phyloP scores from a whole-genome alignment of 2,329 filamentous ascomycete genomes.

The Pseudophaeomoniella oleicola region DNA sequence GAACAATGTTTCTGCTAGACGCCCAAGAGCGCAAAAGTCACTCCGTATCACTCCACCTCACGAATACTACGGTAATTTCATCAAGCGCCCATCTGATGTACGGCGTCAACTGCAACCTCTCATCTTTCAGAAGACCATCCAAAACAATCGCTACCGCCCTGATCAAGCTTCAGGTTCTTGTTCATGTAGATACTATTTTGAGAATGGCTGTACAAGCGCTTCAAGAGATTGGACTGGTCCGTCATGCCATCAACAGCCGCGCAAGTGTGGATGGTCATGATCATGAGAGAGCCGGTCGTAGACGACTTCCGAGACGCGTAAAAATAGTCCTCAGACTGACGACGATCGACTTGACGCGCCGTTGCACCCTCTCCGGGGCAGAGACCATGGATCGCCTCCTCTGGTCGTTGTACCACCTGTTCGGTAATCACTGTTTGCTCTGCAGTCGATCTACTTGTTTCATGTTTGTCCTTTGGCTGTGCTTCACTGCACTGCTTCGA shows the following conservation, averaged over 20 bases:
- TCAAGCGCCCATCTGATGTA: slow-evolving; percentile 4
- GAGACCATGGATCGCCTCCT: no score
- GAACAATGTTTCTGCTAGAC: not conserved
- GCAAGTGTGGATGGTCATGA: no score
- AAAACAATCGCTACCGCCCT: slow-evolving; percentile 10
- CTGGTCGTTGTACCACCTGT: not conserved
- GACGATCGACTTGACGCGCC: slow-evolving; percentile 1
- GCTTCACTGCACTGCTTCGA: not conserved
- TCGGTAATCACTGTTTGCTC: not conserved
- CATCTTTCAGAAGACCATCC: slow-evolving; percentile 10
- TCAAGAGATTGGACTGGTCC: no score
- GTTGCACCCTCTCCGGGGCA: no score
- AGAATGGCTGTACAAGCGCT: not conserved
- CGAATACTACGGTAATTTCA: slow-evolving; percentile 7
- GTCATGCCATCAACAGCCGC: no score
- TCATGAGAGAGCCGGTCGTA: not conserved
- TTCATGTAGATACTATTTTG: not conserved
- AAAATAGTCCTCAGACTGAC: slow-evolving; percentile 2
- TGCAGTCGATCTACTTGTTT: slow-evolving; percentile 1
- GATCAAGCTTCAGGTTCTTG: not conserved
- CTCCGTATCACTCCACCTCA: slow-evolving; percentile 9
- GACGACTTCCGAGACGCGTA: slow-evolving; percentile 1
- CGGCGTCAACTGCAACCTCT: slow-evolving; percentile 10
- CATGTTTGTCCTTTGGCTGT: not conserved
- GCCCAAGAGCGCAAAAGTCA: slow-evolving; percentile 12